phyloP scores from a whole-genome alignment of 441 rosid genomes.

The Jatropha multifida region DNA sequence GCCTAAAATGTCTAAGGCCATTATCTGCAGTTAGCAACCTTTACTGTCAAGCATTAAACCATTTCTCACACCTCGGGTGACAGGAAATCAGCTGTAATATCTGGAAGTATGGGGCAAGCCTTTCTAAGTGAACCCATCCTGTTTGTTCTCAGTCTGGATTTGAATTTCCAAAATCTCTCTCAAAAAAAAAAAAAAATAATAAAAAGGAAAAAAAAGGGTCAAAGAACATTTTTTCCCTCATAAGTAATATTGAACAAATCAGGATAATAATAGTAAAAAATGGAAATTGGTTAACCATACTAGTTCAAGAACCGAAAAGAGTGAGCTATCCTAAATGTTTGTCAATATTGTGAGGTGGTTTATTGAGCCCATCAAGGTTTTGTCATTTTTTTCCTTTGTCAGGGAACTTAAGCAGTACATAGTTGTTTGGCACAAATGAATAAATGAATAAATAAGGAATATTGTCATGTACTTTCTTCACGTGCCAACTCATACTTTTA shows the following conservation, averaged over 20 bases:
- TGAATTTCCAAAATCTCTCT: background rate
- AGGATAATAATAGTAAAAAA: background rate
- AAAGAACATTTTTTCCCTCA: background rate
- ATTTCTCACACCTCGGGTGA: background rate
- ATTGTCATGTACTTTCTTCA: background rate
- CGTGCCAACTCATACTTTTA: background rate
- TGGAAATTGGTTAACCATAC: background rate
- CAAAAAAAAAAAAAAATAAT: too few species aligned
- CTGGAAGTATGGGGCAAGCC: background rate
- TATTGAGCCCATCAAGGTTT: background rate
- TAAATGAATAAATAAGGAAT: background rate
- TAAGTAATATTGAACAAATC: constrained; percentile 6
- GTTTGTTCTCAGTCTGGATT: background rate
- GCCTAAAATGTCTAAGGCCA: background rate
- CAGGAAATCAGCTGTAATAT: background rate
- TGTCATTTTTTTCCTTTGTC: background rate
- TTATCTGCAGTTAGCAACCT: background rate
- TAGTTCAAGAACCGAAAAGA: background rate
- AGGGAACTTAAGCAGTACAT: background rate
- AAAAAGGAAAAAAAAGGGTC: background rate
- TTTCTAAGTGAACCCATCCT: background rate
- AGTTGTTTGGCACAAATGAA: background rate
- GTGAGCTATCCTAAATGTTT: background rate
- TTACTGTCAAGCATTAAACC: background rate
- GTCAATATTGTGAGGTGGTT: background rate